Conservation (phyloP, 345 rosid species). For the Pugionium cornutum region DNA sequence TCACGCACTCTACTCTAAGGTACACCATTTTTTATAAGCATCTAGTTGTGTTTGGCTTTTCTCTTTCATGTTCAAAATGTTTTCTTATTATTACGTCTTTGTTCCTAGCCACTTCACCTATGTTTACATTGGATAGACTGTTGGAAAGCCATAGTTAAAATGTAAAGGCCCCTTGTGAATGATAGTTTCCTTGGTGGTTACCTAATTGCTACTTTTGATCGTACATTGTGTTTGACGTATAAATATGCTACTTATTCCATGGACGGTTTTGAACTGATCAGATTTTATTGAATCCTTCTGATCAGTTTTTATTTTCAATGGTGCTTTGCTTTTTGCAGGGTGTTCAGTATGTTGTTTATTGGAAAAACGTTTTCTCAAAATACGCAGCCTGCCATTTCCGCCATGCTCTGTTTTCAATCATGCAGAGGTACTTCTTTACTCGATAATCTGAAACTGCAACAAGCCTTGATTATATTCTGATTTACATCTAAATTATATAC, state of each 20-base stretch:
- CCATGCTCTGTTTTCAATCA: conserved; percentile 74
- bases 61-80: neutral
- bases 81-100: conserved; percentile 6
- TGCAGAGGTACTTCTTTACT: conserved; percentile 63
- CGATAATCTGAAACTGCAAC: conserved; percentile 4
- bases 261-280: conserved; percentile 1
- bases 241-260: neutral
- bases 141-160: neutral
- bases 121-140: conserved; percentile 2
- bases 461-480: conserved; percentile 1
- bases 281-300: neutral
- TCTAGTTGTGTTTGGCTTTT: conserved; percentile 4
- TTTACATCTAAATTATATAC: neutral
- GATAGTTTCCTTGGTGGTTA: conserved; percentile 3
- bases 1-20: conserved; percentile 86
- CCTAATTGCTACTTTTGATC: conserved; percentile 20
- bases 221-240: conserved; percentile 7
- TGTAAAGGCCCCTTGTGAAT: conserved; percentile 8
- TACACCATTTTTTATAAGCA: conserved; percentile 25
- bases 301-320: neutral
- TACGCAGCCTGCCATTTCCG: conserved; percentile 85
- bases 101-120: conserved; percentile 2
- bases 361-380: conserved; percentile 61
- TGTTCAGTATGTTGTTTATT: conserved; percentile 79
- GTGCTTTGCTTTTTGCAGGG: conserved; percentile 55